Evolutionary conservation across 2,329 filamentous ascomycete genomes (phyloP).

Genomic region (Trichoderma sp.): DNA sequence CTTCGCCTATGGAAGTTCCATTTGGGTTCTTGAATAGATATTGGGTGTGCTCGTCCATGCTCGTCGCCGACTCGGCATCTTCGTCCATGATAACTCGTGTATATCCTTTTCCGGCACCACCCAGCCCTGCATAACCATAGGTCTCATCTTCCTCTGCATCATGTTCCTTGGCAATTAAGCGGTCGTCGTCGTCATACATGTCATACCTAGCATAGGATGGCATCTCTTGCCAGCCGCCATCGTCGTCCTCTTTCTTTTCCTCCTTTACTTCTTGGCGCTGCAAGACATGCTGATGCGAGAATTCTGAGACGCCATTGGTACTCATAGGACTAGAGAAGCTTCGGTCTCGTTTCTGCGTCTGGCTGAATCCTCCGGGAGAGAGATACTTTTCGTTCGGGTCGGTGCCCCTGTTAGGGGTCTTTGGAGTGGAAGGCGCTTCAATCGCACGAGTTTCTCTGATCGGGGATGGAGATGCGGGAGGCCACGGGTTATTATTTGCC

Average conservation of each 20-base stretch:
- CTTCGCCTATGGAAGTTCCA: slow-evolving; percentile 60
- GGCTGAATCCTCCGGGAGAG: slow-evolving; percentile 8
- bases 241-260: slow-evolving; percentile 53
- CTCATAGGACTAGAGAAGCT: slow-evolving; percentile 38
- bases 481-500: not conserved
- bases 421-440: not conserved
- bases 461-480: not conserved
- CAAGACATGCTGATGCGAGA: slow-evolving; percentile 1
- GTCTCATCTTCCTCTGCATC: slow-evolving; percentile 64
- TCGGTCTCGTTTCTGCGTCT: slow-evolving; percentile 36
- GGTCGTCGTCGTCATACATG: slow-evolving; percentile 92
- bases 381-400: not conserved
- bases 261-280: slow-evolving; percentile 50
- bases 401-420: not conserved
- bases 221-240: slow-evolving; percentile 89
- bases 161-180: slow-evolving; percentile 77
- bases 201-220: slow-evolving; percentile 89
- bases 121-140: slow-evolving; percentile 71
- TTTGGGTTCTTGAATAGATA: slow-evolving; percentile 83
- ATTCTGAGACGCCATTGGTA: slow-evolving; percentile 63
- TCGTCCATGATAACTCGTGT: slow-evolving; percentile 94
- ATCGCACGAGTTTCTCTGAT: not conserved
- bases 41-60: slow-evolving; percentile 94
- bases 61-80: slow-evolving; percentile 88
- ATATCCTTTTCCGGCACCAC: slow-evolving; percentile 91